Evolutionary conservation across 164 flowering plant species (phyloP).

Genomic region (Saururus chinensis): DNA sequence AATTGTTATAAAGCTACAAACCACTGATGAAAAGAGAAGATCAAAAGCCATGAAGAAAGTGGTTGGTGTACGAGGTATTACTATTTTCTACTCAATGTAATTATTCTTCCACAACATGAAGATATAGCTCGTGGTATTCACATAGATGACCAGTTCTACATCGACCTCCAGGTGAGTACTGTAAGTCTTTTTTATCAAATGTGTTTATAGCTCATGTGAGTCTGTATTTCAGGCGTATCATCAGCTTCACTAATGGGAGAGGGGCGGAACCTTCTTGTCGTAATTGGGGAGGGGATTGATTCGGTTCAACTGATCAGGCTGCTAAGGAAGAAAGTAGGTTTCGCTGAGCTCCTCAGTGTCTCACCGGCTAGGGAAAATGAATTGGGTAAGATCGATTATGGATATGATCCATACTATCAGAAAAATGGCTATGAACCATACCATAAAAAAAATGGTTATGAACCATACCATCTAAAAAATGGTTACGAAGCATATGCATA

Average conservation of each 20-base stretch:
- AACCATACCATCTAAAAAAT: too few species aligned
- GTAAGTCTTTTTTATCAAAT: neutral
- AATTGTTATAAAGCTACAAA: neutral
- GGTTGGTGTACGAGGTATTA: neutral
- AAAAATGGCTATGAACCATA: too few species aligned
- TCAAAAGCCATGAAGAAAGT: neutral
- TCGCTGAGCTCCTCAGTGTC: slow-evolving; percentile 14
- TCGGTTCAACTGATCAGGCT: slow-evolving; percentile 8
- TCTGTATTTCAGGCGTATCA: neutral
- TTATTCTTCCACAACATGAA: neutral
- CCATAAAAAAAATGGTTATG: too few species aligned
- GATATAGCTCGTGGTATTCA: neutral
- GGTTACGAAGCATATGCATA: too few species aligned
- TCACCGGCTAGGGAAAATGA: neutral
- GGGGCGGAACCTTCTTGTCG: slow-evolving; percentile 15
- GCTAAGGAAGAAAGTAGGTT: slow-evolving; percentile 20
- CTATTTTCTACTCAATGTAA: neutral
- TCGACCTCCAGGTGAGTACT: too few species aligned
- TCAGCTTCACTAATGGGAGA: slow-evolving; percentile 14
- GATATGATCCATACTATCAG: neutral
- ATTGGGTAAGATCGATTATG: neutral
- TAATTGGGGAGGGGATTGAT: slow-evolving; percentile 29
- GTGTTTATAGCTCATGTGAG: neutral
- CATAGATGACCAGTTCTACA: neutral
- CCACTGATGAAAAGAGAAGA: neutral